Evolutionary conservation across 495 filamentous ascomycete genomes (phyloP), one percentile per base, ranked within the genome.

Genomic region (Penicillium pancosmium): DNA sequence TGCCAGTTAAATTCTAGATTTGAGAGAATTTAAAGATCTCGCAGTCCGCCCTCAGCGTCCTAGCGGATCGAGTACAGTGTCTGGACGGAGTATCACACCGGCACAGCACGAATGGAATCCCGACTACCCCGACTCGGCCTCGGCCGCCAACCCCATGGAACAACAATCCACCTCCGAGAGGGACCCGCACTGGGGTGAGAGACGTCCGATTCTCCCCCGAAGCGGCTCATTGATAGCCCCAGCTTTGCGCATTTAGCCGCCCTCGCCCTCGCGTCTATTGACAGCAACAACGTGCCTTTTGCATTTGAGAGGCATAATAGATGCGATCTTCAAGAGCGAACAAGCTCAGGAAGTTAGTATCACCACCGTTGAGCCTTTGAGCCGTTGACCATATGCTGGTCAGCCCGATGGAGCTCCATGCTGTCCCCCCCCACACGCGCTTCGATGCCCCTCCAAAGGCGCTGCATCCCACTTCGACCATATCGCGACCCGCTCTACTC

Each of bases 391-490:
- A 12, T 15, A 40, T 40, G 36, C 36, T 40, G 36, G 36, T 13
- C 15, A 6, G 41, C 15, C 41, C 16, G 15, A 44, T 12, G n/a
- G n/a, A 16, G 16, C 41, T n/a, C 7, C 41, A 44, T 44, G 16
- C 2, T 44, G 16, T n/a, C 36, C 27, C 27, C 27, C n/a, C 27
- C 27, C 27, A 31, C 27, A 31, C 27, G 27, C 27, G 27, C 5
- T 31, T 31, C 27, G 8, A 38, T 38, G 15, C 41, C 41, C 41
- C 41, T 44, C 41, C 41, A 44, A 16, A 44, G 41, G 41, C 33
- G 4, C 19, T 18, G 2, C 25, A 64, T 61, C 41, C 44, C 50
- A 51, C 61, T 34, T 50, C 21, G 34, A 12, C 50, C 35, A 43
- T 43, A 49, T 34, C 13, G 46, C 46, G 52, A 44, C 43, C 40